A percentile compares a stretch with the other conserved stretches of the same genome.
Evolutionary conservation across 2,329 filamentous ascomycete species (phyloP).

Genomic region (Pseudogymnoascus pannorum): DNA sequence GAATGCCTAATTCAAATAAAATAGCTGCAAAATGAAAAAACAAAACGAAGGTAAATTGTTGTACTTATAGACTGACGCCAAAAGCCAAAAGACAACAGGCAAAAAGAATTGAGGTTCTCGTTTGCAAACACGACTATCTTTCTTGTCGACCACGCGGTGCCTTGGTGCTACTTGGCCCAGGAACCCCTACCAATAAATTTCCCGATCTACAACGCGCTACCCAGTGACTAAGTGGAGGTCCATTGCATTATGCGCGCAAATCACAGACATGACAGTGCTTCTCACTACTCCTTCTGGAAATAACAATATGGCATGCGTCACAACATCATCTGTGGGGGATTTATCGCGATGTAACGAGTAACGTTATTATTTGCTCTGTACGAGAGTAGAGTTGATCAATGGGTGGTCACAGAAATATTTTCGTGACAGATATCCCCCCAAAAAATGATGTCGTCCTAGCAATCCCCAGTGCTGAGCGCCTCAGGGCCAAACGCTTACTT

Average conservation of each 20-base stretch:
- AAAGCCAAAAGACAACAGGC: background rate
- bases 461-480: background rate
- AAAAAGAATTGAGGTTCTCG: conserved; percentile 3
- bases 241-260: background rate
- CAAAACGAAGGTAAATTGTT: background rate
- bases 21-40: background rate
- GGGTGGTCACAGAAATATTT: background rate
- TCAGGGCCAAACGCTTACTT: background rate
- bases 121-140: background rate
- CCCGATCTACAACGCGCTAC: background rate
- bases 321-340: background rate
- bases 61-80: background rate
- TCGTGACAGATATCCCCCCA: background rate
- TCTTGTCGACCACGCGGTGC: conserved; percentile 5
- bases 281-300: background rate
- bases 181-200: conserved; percentile 5
- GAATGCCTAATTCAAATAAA: background rate
- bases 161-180: background rate
- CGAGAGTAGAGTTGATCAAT: background rate
- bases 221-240: background rate
- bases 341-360: background rate
- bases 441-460: background rate
- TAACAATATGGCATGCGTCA: background rate
- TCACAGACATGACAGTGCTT: conserved; percentile 5
- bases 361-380: background rate